These are phyloP conservation scores for Picochlorum sp. DNA, from an alignment of 139 green algal genomes.

Conservation along the genomic window DNA sequence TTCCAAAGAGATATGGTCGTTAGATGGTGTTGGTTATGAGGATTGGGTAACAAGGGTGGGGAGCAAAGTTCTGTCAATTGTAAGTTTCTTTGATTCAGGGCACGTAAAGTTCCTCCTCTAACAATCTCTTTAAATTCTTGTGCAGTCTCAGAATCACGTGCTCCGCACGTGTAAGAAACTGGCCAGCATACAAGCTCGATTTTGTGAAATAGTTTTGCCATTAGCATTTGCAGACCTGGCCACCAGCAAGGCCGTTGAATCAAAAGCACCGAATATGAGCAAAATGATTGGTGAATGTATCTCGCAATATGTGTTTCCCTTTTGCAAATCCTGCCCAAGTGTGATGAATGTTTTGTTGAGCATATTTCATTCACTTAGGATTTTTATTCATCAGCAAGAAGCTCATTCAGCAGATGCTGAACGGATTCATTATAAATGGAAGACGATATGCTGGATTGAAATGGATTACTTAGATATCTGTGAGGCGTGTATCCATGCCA, in stretches of 20 bases:
- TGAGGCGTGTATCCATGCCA: slow-evolving; percentile 37
- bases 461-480: slow-evolving; percentile 63
- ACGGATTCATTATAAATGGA: slow-evolving; percentile 4
- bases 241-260: too few relatives aligned
- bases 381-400: too few relatives aligned
- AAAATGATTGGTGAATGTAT: background rate
- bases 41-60: background rate
- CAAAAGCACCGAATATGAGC: too few relatives aligned
- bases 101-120: background rate
- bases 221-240: too few relatives aligned
- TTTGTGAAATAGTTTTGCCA: too few relatives aligned
- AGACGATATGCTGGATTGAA: slow-evolving; percentile 63
- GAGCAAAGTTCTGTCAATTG: background rate
- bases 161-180: too few relatives aligned
- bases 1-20: background rate
- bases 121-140: too few relatives aligned
- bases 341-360: slow-evolving; percentile 43
- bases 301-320: slow-evolving; percentile 15
- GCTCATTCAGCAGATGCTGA: too few relatives aligned
- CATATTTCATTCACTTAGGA: slow-evolving; percentile 45
- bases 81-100: background rate
- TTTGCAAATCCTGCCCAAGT: slow-evolving; percentile 15
- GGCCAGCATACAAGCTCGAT: too few relatives aligned
- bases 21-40: background rate
- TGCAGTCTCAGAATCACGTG: too few relatives aligned